These are phyloP conservation scores for Kluyveromyces sp. DNA, from an alignment of 1,139 yeast species.

Conservation along the genomic window DNA sequence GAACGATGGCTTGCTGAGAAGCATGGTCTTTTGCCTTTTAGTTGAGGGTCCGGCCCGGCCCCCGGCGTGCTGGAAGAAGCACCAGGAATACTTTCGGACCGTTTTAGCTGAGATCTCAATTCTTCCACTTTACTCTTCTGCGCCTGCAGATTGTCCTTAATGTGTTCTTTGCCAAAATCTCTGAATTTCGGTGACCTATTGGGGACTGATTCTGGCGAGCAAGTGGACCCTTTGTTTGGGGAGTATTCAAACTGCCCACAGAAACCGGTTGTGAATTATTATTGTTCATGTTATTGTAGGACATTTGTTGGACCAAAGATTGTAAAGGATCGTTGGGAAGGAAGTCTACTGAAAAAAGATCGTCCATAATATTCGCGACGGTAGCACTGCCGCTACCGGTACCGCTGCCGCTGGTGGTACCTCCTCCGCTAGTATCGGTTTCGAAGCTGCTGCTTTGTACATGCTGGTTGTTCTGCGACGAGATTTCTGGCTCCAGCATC, in stretches of 20 bases:
- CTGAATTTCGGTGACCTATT: slow-evolving; percentile 17
- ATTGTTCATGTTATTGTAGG: slow-evolving; percentile 6
- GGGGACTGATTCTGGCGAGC: slow-evolving; percentile 8
- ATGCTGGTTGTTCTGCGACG: too few relatives aligned
- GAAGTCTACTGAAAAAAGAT: slow-evolving; percentile 18
- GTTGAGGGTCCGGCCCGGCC: not conserved
- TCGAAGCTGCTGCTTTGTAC: too few relatives aligned
- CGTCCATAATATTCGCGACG: slow-evolving; percentile 9
- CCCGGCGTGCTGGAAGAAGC: too few relatives aligned
- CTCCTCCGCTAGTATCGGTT: too few relatives aligned
- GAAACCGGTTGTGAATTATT: not conserved
- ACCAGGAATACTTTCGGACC: not conserved
- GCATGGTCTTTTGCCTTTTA: slow-evolving; percentile 1
- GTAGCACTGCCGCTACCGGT: not conserved
- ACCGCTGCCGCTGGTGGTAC: too few relatives aligned
- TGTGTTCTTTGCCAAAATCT: slow-evolving; percentile 11
- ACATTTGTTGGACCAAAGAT: slow-evolving; percentile 20
- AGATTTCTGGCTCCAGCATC: too few relatives aligned
- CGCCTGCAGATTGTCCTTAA: slow-evolving; percentile 16
- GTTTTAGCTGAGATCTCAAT: slow-evolving; percentile 10
- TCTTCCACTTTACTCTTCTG: slow-evolving; percentile 18
- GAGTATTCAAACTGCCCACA: slow-evolving; percentile 8
- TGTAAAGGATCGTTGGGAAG: slow-evolving; percentile 21
- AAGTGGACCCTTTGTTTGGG: slow-evolving; percentile 25
- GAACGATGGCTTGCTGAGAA: slow-evolving; percentile 18